phyloP scores from a whole-genome alignment of 2,329 filamentous ascomycete genomes.

The Zymoseptoria brevis region DNA sequence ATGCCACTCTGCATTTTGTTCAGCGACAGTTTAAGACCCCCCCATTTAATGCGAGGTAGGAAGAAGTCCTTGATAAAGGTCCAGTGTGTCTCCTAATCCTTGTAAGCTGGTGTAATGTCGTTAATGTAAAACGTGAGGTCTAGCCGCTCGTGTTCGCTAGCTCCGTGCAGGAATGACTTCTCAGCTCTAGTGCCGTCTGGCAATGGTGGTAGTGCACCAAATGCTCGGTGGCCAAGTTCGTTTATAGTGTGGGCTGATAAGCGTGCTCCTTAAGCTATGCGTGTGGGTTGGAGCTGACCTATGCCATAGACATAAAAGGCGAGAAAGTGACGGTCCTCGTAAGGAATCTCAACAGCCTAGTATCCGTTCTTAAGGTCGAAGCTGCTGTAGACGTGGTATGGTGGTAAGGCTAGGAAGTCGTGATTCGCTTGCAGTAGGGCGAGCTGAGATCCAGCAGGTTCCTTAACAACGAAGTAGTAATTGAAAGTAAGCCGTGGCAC shows the following conservation, averaged over 20 bases:
- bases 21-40: not conserved
- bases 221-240: not conserved
- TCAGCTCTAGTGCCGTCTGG: no score
- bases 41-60: not conserved
- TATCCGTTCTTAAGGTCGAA: slow-evolving; percentile 6
- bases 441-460: not conserved
- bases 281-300: slow-evolving; percentile 1
- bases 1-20: slow-evolving; percentile 2
- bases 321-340: not conserved
- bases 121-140: slow-evolving; percentile 5
- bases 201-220: not conserved
- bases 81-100: not conserved
- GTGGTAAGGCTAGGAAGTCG: not conserved
- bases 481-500: slow-evolving; percentile 1
- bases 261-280: slow-evolving; percentile 1
- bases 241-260: slow-evolving; percentile 2
- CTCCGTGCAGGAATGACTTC: not conserved
- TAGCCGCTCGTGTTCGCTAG: not conserved
- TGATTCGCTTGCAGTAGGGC: not conserved
- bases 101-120: not conserved
- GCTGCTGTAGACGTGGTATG: not conserved
- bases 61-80: not conserved
- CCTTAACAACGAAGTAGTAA: slow-evolving; percentile 3
- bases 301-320: slow-evolving; percentile 1
- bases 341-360: slow-evolving; percentile 2